A percentile compares a stretch with the other conserved stretches of the same genome.
These are phyloP conservation scores for Sporisorium sorghi DNA, from an alignment of 1,284 basidiomycete genomes.

Conservation along the genomic window DNA sequence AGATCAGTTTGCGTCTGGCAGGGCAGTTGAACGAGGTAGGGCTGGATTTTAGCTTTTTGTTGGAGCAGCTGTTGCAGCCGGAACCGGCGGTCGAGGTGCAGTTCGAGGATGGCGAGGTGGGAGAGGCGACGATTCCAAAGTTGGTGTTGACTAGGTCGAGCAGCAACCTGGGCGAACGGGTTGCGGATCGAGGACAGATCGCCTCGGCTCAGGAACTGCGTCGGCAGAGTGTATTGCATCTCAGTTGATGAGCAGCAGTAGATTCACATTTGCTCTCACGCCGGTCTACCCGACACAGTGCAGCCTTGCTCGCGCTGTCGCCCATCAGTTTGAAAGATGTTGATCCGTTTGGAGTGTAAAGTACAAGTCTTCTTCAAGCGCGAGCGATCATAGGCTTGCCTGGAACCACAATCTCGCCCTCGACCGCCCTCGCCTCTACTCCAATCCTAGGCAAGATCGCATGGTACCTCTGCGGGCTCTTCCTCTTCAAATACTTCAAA, in stretches of 20 bases:
- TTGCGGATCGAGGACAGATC: neutral
- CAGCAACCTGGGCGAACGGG: neutral
- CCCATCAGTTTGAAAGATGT: neutral
- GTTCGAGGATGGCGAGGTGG: neutral
- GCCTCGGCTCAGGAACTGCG: constrained; percentile 44
- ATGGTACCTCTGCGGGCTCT: constrained; percentile 80
- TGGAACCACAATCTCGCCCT: constrained; percentile 79
- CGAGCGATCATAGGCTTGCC: constrained; percentile 60
- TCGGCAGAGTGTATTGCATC: constrained; percentile 45
- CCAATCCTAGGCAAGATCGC: constrained; percentile 80
- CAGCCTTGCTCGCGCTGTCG: too few species aligned
- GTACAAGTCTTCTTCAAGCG: constrained; percentile 5
- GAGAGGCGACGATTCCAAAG: constrained; percentile 7
- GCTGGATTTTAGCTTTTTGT: constrained; percentile 36
- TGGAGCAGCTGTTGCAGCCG: constrained; percentile 24
- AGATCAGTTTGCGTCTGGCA: constrained; percentile 56
- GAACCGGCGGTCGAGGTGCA: constrained; percentile 13
- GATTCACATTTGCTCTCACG: neutral
- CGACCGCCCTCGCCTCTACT: constrained; percentile 81
- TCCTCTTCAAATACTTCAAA: constrained; percentile 81
- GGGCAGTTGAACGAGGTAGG: constrained; percentile 39
- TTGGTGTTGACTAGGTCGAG: constrained; percentile 24
- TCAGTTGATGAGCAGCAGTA: constrained; percentile 2
- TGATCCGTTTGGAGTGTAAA: neutral
- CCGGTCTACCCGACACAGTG: too few species aligned